phyloP scores from a whole-genome alignment of 2,329 filamentous ascomycete genomes.

The Penicillium brasilianum region DNA sequence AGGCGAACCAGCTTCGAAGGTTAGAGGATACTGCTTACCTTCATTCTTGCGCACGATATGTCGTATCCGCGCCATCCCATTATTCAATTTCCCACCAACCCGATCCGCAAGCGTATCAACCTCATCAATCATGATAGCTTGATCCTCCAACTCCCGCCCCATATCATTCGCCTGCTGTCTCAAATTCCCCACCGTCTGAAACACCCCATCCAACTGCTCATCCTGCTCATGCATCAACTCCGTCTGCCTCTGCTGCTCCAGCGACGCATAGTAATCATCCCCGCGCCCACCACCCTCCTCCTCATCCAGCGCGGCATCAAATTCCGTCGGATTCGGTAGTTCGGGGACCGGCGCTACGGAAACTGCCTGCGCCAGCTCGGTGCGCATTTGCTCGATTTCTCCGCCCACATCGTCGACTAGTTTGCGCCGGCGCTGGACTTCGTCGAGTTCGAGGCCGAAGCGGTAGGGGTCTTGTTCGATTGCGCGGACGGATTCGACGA shows the following conservation, averaged over 20 bases:
- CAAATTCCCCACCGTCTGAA: slow-evolving; percentile 88
- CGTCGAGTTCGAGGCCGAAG: slow-evolving; percentile 82
- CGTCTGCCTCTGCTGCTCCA: slow-evolving; percentile 89
- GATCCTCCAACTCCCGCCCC: slow-evolving; percentile 95
- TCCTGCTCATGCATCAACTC: slow-evolving; percentile 96
- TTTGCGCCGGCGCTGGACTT: slow-evolving; percentile 78
- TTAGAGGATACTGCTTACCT: slow-evolving; percentile 61
- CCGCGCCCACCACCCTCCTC: slow-evolving; percentile 42
- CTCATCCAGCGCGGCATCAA: slow-evolving; percentile 53
- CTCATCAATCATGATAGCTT: slow-evolving; percentile 83
- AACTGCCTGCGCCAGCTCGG: slow-evolving; percentile 72
- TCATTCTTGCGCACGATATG: slow-evolving; percentile 88
- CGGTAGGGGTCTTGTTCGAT: slow-evolving; percentile 85
- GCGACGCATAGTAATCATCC: slow-evolving; percentile 73
- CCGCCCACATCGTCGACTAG: slow-evolving; percentile 87
- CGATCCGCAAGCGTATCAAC: slow-evolving; percentile 85
- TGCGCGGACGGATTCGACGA: slow-evolving; percentile 82
- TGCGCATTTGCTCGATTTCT: slow-evolving; percentile 87
- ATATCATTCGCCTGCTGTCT: slow-evolving; percentile 91
- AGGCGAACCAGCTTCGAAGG: not conserved
- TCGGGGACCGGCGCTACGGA: slow-evolving; percentile 46
- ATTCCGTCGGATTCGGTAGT: slow-evolving; percentile 66
- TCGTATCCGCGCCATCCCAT: slow-evolving; percentile 82
- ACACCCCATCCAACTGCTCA: slow-evolving; percentile 88
- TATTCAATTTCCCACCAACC: slow-evolving; percentile 83